phyloP scores from a whole-genome alignment of 1,139 yeast species.

The Pneumocystis canis region DNA sequence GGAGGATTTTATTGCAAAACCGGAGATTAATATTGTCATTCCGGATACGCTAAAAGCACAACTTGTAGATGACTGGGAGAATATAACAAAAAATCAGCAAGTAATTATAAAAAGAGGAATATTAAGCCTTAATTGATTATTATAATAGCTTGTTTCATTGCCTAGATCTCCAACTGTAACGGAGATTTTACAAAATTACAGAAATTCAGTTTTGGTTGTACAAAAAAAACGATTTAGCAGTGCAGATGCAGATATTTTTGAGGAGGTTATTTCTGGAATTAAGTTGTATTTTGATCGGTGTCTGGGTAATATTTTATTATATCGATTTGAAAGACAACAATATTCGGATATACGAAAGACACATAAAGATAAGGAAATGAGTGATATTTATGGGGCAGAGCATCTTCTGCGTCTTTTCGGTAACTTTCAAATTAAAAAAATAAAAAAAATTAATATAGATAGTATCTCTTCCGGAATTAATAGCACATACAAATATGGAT shows the following conservation, averaged over 20 bases:
- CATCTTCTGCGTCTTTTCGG: constrained; percentile 16
- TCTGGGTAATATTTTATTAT: constrained; percentile 56
- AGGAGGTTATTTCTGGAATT: constrained; percentile 58
- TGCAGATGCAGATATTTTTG: constrained; percentile 40
- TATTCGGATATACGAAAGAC: constrained; percentile 41
- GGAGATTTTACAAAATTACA: constrained; percentile 17
- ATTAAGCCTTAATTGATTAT: constrained; percentile 30
- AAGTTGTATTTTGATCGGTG: constrained; percentile 63
- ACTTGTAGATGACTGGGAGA: constrained; percentile 88
- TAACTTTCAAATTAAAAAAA: neutral
- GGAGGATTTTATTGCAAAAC: constrained; percentile 29
- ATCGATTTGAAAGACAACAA: constrained; percentile 75
- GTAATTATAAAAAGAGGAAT: constrained; percentile 42
- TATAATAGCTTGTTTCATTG: constrained; percentile 13
- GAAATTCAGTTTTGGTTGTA: constrained; percentile 1
- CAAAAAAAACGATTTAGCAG: constrained; percentile 19
- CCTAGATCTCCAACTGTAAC: constrained; percentile 19
- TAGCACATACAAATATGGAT: constrained; percentile 72
- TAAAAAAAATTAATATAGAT: constrained; percentile 20
- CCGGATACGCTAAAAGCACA: constrained; percentile 54
- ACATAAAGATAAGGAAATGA: constrained; percentile 26
- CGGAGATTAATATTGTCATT: constrained; percentile 41
- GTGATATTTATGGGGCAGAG: constrained; percentile 49
- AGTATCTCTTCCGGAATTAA: constrained; percentile 64
- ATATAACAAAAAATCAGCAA: constrained; percentile 62